phyloP scores from a whole-genome alignment of 176 grass and related monocot species.

The Musa itinerans region DNA sequence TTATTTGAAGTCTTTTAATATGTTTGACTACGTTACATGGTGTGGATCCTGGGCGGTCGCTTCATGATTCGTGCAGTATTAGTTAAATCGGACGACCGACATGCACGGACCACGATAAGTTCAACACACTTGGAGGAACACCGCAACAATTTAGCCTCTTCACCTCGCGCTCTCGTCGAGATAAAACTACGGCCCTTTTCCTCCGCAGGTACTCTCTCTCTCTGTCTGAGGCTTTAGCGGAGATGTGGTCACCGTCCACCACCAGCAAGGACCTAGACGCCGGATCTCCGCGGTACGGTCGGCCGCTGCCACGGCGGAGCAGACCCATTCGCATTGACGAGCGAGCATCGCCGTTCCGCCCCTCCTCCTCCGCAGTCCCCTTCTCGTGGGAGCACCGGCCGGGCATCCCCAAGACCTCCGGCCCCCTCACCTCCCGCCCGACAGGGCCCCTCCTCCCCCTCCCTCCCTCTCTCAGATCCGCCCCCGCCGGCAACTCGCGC shows the following conservation, averaged over 20 bases:
- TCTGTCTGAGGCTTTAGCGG: background rate
- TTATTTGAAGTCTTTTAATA: background rate
- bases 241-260: background rate
- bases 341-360: slow-evolving; percentile 36
- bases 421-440: slow-evolving; percentile 27
- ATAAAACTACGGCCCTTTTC: background rate
- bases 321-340: slow-evolving; percentile 10
- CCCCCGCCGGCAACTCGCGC: background rate
- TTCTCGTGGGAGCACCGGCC: slow-evolving; percentile 46
- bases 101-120: background rate
- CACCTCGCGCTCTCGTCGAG: background rate
- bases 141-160: background rate
- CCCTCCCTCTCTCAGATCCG: slow-evolving; percentile 29
- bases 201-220: background rate
- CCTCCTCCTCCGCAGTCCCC: slow-evolving; percentile 29
- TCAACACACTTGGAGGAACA: background rate
- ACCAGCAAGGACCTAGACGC: background rate
- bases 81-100: background rate
- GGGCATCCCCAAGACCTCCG: slow-evolving; percentile 9
- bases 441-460: slow-evolving; percentile 32
- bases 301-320: background rate
- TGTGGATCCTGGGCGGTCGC: background rate
- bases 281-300: background rate
- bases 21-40: background rate
- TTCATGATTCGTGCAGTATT: background rate